Evolutionary conservation across 129 eudicot genomes (phyloP).

Genomic region (Pulicaria dysenterica): DNA sequence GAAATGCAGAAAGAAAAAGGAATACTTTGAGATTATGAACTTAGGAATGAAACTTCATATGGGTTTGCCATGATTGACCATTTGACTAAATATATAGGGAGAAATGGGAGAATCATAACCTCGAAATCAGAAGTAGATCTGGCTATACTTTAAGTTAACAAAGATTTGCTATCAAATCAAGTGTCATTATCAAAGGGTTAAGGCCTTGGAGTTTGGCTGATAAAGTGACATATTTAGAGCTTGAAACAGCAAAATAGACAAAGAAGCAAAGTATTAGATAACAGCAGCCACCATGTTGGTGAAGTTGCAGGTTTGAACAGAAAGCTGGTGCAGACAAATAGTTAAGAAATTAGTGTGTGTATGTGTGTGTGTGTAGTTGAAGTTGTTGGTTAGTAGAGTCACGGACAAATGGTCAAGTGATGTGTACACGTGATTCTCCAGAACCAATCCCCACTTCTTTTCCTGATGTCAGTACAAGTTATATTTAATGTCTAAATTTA

Average conservation of each 20-base stretch:
- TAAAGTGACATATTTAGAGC: slow-evolving; percentile 1
- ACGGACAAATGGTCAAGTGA: slow-evolving; percentile 35
- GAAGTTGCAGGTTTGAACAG: slow-evolving; percentile 16
- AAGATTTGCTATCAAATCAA: slow-evolving; percentile 13
- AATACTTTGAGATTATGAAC: not conserved
- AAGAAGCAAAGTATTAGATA: slow-evolving; percentile 3
- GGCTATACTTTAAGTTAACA: not conserved
- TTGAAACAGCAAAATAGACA: not conserved
- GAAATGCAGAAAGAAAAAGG: not conserved
- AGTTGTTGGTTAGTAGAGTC: slow-evolving; percentile 30
- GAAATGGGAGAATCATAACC: slow-evolving; percentile 13
- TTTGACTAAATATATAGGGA: not conserved
- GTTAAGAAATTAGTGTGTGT: slow-evolving; percentile 16
- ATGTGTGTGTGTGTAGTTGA: slow-evolving; percentile 13
- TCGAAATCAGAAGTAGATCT: not conserved
- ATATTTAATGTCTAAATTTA: slow-evolving; percentile 13
- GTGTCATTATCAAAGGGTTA: not conserved
- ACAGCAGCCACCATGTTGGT: slow-evolving; percentile 9
- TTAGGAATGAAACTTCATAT: slow-evolving; percentile 6
- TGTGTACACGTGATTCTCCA: slow-evolving; percentile 29
- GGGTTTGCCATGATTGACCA: slow-evolving; percentile 2
- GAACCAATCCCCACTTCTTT: slow-evolving; percentile 25
- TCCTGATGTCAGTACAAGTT: slow-evolving; percentile 31
- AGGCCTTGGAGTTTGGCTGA: slow-evolving; percentile 6
- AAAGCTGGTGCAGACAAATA: slow-evolving; percentile 17